A percentile compares a stretch with the other conserved stretches of the same genome.
These are phyloP conservation scores for Rhynchosporium secalis DNA, from an alignment of 2,329 filamentous ascomycete genomes.

Conservation along the genomic window DNA sequence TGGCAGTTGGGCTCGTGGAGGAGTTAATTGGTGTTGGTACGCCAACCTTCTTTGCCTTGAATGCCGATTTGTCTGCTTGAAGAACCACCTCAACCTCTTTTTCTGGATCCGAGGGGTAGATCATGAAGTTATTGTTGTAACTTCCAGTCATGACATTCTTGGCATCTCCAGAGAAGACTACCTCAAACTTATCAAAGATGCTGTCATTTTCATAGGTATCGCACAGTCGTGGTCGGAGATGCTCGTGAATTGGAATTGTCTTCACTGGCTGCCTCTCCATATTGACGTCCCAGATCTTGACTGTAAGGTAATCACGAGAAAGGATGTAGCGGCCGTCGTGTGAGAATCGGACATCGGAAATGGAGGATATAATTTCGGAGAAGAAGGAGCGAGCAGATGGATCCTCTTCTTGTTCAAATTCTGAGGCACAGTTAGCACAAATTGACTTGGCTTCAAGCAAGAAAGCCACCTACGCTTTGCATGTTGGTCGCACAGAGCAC, in stretches of 20 bases:
- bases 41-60: conserved; percentile 99
- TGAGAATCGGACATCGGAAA: conserved; percentile 97
- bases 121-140: conserved; percentile 99
- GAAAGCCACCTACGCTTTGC: conserved; percentile 69
- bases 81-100: conserved; percentile 97
- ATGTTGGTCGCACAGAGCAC: conserved; percentile 92
- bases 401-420: conserved; percentile 99
- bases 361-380: conserved; percentile 98
- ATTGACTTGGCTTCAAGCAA: background rate
- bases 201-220: conserved; percentile 99
- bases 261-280: conserved; percentile 98
- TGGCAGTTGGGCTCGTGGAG: conserved; percentile 68
- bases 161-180: conserved; percentile 95
- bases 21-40: conserved; percentile 95
- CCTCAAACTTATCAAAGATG: conserved; percentile 99
- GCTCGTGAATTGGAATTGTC: conserved; percentile 98
- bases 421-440: conserved; percentile 49
- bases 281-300: conserved; percentile 99
- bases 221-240: conserved; percentile 88
- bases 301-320: conserved; percentile 94
- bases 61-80: conserved; percentile 97
- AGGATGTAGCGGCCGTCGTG: conserved; percentile 95
- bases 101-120: conserved; percentile 93
- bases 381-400: conserved; percentile 97
- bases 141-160: conserved; percentile 99